phyloP scores from a whole-genome alignment of 768 basidiomycete species.

The Suillus decipiens region DNA sequence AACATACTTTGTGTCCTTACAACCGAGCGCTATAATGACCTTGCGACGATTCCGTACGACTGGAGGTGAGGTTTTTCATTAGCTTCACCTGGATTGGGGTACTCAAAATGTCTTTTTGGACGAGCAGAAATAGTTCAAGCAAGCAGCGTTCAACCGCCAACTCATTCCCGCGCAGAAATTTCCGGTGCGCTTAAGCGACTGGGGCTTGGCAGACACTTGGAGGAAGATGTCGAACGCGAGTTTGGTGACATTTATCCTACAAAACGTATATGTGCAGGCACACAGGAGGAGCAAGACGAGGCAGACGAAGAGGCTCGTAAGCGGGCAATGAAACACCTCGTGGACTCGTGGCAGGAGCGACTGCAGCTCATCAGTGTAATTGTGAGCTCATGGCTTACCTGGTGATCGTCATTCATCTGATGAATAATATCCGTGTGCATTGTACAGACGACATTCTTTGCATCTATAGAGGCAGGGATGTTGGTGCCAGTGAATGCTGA shows the following conservation, averaged over 20 bases:
- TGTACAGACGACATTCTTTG: constrained; percentile 62
- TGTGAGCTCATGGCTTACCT: constrained; percentile 35
- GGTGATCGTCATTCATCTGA: not conserved
- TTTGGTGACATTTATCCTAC: constrained; percentile 4
- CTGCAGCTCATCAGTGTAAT: constrained; percentile 62
- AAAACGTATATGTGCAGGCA: constrained; percentile 35
- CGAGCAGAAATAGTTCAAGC: constrained; percentile 8
- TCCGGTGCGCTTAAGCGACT: constrained; percentile 24
- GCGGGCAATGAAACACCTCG: constrained; percentile 49
- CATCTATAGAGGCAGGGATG: constrained; percentile 56
- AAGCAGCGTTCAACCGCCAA: not conserved
- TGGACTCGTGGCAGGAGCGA: constrained; percentile 65
- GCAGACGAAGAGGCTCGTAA: constrained; percentile 46
- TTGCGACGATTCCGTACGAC: not conserved
- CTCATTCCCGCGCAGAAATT: constrained; percentile 20
- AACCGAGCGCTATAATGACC: constrained; percentile 3
- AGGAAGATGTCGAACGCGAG: constrained; percentile 22
- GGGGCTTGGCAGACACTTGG: constrained; percentile 16
- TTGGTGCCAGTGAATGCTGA: constrained; percentile 41
- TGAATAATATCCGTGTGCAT: not conserved
- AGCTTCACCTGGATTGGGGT: not conserved
- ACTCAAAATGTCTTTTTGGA: not conserved
- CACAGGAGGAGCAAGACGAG: constrained; percentile 52
- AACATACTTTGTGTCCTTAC: not conserved
- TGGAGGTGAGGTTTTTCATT: not conserved